Evolutionary conservation across 2,329 filamentous ascomycete genomes (phyloP).

Genomic region (Gaeumannomyces sp.): DNA sequence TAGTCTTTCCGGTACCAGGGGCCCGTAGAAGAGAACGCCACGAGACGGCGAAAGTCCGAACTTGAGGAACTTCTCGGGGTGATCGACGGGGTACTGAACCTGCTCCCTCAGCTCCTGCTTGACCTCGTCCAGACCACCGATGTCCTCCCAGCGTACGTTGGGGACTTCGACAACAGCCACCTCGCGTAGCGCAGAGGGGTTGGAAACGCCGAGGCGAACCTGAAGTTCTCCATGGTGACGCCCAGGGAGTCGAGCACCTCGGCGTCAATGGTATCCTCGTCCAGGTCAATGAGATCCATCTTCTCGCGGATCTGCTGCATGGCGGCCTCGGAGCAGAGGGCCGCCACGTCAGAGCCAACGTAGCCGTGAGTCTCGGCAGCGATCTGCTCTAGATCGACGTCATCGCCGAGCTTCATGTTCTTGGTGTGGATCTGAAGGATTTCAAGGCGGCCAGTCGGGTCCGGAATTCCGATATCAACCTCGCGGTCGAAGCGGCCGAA

Average conservation of each 20-base stretch:
- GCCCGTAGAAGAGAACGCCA: slow-evolving; percentile 97
- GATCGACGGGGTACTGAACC: slow-evolving; percentile 98
- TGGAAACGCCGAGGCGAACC: slow-evolving; percentile 97
- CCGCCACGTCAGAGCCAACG: slow-evolving; percentile 96
- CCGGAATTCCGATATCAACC: slow-evolving; percentile 96
- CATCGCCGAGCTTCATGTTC: slow-evolving; percentile 99
- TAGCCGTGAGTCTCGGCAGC: slow-evolving; percentile 98
- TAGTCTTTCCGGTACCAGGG: slow-evolving; percentile 99
- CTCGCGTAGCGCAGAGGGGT: slow-evolving; percentile 96
- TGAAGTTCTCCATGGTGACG: slow-evolving; percentile 99
- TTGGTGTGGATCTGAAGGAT: slow-evolving; percentile 99
- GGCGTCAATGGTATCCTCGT: slow-evolving; percentile 97
- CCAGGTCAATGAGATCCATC: slow-evolving; percentile 99
- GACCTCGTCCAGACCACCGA: slow-evolving; percentile 95
- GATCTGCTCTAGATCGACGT: slow-evolving; percentile 94
- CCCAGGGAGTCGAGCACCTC: slow-evolving; percentile 97
- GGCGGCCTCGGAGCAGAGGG: slow-evolving; percentile 95
- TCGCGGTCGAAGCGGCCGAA: slow-evolving; percentile 99
- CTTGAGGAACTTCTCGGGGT: slow-evolving; percentile 99
- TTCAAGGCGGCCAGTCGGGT: slow-evolving; percentile 96
- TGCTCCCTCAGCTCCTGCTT: slow-evolving; percentile 99
- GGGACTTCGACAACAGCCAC: slow-evolving; percentile 98
- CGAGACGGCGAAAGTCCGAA: slow-evolving; percentile 96
- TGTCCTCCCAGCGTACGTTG: slow-evolving; percentile 99
- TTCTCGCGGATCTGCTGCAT: slow-evolving; percentile 99